Conservation (phyloP, 257 asterid genomes). For the Rauvolfia tetraphylla region DNA sequence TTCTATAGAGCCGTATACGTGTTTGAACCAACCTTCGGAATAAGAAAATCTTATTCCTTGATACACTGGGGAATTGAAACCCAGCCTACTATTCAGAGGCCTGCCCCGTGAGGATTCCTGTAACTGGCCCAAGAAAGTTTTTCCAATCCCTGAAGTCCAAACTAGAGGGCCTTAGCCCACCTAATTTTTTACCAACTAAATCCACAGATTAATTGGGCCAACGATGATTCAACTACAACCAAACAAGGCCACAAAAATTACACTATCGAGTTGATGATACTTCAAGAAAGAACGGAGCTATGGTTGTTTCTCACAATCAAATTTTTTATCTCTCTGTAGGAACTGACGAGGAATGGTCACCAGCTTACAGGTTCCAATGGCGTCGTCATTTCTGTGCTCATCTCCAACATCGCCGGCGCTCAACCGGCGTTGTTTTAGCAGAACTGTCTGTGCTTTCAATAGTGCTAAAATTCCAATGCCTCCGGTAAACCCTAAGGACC, state of each 20-base stretch:
- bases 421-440: conserved; percentile 38
- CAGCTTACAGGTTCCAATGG: conserved; percentile 53
- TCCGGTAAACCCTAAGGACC: conserved; percentile 81
- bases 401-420: conserved; percentile 30
- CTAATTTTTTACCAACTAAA: too few relatives aligned
- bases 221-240: neutral
- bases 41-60: too few relatives aligned
- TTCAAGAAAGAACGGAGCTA: neutral
- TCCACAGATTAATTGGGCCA: conserved; percentile 3
- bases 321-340: neutral
- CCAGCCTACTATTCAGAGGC: too few relatives aligned
- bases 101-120: too few relatives aligned
- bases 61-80: too few relatives aligned
- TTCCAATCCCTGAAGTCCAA: too few relatives aligned
- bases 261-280: neutral
- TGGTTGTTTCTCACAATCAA: neutral
- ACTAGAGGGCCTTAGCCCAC: too few relatives aligned
- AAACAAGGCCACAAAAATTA: neutral
- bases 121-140: too few relatives aligned
- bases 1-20: too few relatives aligned
- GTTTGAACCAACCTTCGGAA: too few relatives aligned
- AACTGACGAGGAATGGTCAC: conserved; percentile 43
- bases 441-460: conserved; percentile 15
- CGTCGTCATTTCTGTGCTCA: conserved; percentile 50
- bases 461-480: conserved; percentile 56